Base-by-base conservation (phyloP, 805 yeast species). In the Middelhovenomyces tepae region DNA sequence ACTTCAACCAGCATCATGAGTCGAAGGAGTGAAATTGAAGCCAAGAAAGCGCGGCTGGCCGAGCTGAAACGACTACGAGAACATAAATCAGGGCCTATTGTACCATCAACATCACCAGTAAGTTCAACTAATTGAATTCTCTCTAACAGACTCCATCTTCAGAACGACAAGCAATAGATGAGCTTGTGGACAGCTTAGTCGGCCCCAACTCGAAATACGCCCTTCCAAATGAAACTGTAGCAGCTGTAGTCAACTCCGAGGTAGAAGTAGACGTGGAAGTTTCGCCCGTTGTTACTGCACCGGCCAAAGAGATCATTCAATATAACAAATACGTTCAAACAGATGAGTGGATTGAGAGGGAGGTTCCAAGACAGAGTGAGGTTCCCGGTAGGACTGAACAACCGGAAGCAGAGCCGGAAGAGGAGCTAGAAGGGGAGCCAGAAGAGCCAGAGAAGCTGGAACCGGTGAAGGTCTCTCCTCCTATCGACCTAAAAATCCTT, bases 1-100 rank as follows among this genome's bases (percentile, higher is more conserved):
- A 13, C 27, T n/a, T 10, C 28, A 30, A 34, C 37, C 22, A 20
- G 15, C 23, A 26, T 26, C 40, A 40, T 35, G 39, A 50, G 47
- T 32, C 47, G 69, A 40, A 40, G 53, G 22, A 64, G 57, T 31
- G 66, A 66, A 44, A 62, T 75, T 27, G 79, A 74, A 45, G 71
- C 69, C 34, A 73, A 74, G 42, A 57, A 63, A 36, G 66, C 61
- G 28, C 61, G 65, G 34, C 50, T 75, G 21, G 71, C 70, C 20
- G 72, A 69, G 49, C 58, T 75, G n/a, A 54, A 73, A 22, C 62
- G 60, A 23, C 65, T 62, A 43, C 49, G 78, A 20, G 67, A 59
- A 7, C 42, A 38, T 7, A 13, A 25, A 15, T 40, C 21, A 25
- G 29, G 22, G 16, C 32, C 57, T 50, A 36, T 32, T 43, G n/a